phyloP scores from a whole-genome alignment of 1,284 basidiomycete species.

The Anthracocystis panici-leucophaei region DNA sequence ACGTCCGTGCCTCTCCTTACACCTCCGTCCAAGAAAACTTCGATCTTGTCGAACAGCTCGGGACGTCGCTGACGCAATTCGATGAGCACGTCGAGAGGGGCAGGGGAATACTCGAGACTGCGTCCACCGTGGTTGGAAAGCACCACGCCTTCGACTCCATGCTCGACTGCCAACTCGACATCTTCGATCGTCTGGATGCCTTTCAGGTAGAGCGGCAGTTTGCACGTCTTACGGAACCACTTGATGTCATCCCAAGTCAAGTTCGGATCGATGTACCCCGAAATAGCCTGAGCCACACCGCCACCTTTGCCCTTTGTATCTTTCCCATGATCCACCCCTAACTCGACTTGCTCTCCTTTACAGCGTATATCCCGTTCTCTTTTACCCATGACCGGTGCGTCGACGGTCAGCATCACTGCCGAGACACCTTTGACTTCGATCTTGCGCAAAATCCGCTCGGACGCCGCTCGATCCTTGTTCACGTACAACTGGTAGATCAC shows the following conservation, averaged over 20 bases:
- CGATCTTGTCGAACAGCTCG: slow-evolving; percentile 74
- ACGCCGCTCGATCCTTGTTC: slow-evolving; percentile 78
- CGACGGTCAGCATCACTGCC: slow-evolving; percentile 90
- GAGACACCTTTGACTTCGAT: slow-evolving; percentile 79
- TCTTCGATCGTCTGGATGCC: slow-evolving; percentile 77
- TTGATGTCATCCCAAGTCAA: slow-evolving; percentile 74
- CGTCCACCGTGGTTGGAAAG: slow-evolving; percentile 72
- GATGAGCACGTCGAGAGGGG: slow-evolving; percentile 71
- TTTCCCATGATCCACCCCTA: slow-evolving; percentile 56
- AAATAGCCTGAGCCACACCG: slow-evolving; percentile 72
- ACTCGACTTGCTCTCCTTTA: slow-evolving; percentile 70
- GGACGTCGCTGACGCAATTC: slow-evolving; percentile 76
- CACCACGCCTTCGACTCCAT: slow-evolving; percentile 72
- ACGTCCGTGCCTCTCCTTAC: slow-evolving; percentile 79
- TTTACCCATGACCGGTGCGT: slow-evolving; percentile 86
- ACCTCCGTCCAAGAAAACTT: slow-evolving; percentile 92
- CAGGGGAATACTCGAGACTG: slow-evolving; percentile 63
- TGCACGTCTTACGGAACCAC: slow-evolving; percentile 81
- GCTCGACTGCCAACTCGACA: slow-evolving; percentile 76
- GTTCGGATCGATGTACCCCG: slow-evolving; percentile 72
- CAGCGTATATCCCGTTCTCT: slow-evolving; percentile 79
- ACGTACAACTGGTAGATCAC: slow-evolving; percentile 78
- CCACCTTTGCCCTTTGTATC: slow-evolving; percentile 54
- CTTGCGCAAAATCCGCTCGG: slow-evolving; percentile 79
- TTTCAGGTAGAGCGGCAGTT: slow-evolving; percentile 85